Conservation (phyloP, 2,329 filamentous ascomycete species). For the Sphaerostilbella broomeana region DNA sequence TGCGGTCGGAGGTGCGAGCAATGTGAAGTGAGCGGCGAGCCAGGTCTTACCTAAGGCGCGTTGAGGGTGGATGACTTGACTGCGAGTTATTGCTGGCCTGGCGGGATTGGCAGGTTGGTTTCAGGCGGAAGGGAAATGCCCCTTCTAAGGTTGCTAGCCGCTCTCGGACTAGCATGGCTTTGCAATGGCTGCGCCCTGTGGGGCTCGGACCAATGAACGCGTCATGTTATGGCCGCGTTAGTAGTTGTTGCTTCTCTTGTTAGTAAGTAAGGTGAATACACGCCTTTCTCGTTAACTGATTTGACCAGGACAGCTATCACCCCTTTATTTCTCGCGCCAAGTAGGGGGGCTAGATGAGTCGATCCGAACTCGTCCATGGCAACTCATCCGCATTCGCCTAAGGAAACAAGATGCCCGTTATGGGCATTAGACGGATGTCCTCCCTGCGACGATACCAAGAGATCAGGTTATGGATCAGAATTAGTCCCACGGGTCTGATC, state of each 20-base stretch:
- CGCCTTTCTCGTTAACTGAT: neutral
- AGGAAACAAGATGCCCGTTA: neutral
- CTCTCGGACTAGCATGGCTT: constrained; percentile 23
- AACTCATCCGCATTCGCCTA: neutral
- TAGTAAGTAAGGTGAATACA: neutral
- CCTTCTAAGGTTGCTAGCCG: constrained; percentile 16
- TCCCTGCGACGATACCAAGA: too few relatives aligned
- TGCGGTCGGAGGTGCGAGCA: constrained; percentile 18
- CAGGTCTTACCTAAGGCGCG: constrained; percentile 29
- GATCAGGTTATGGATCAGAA: too few relatives aligned
- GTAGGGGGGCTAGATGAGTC: neutral
- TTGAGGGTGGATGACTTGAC: constrained; percentile 25
- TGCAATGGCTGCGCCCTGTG: constrained; percentile 15
- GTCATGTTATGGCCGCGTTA: constrained; percentile 10
- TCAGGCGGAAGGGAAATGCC: constrained; percentile 25
- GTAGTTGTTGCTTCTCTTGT: neutral
- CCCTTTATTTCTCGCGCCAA: neutral
- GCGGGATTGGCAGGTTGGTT: constrained; percentile 27
- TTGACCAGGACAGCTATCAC: neutral
- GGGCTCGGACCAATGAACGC: constrained; percentile 20
- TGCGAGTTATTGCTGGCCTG: constrained; percentile 22
- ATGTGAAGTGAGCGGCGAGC: constrained; percentile 20
- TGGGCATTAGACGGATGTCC: too few relatives aligned
- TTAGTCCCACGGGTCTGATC: too few relatives aligned
- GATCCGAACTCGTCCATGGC: neutral